Base-by-base conservation (phyloP, 495 filamentous ascomycete species). In the Hypoxylon subgilvum region DNA sequence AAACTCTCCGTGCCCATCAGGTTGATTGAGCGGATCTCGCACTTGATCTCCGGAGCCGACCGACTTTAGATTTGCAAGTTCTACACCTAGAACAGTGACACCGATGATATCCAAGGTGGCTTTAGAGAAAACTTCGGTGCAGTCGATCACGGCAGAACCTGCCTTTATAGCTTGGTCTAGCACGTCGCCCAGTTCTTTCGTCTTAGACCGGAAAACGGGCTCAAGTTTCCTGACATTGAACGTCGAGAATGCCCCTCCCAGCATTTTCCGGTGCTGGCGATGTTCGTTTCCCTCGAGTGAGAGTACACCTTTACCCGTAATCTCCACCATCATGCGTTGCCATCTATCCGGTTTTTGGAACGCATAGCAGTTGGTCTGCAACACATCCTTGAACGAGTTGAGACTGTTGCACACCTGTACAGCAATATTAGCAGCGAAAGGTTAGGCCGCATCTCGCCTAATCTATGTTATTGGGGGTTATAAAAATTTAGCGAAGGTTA, bases 31-130 rank as follows among this genome's bases (percentile, higher is more conserved):
- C 13, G 34, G 16, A 18, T 12, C 3, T 10, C 10, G 5, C 17
- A 14, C 6, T 41, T 19, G 14, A 34, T 57, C 12, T 44, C 39
- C 3, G 28, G 22, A 27, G 22, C 44, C 30, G 1, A 73, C 73
- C 49, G 52, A 82, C 72, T 13, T 66, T 12, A 90, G 63, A 0
- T 84, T 78, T 40, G 73, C 66, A 57, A 90, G 88, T 18, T 89
- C 85, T 3, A 82, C 77, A 1, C 86, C 86, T 65, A 90, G 79
- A 3, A 84, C 84, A 0, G 85, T 81, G 6, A 79, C 68, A 4
- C 87, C 86, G 49, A 90, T 88, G 44, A 89, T 85, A 55, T 90
- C 87, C 1, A 90, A 81, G 0, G 87, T 86, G 12, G 53, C 52
- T 35, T 57, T 66, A 19, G 54, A 47, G 27, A 57, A 65, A 0